Evolutionary conservation across 805 yeast species (phyloP), one percentile per base, ranked within the genome.

Genomic region (Torulaspora franciscae): DNA sequence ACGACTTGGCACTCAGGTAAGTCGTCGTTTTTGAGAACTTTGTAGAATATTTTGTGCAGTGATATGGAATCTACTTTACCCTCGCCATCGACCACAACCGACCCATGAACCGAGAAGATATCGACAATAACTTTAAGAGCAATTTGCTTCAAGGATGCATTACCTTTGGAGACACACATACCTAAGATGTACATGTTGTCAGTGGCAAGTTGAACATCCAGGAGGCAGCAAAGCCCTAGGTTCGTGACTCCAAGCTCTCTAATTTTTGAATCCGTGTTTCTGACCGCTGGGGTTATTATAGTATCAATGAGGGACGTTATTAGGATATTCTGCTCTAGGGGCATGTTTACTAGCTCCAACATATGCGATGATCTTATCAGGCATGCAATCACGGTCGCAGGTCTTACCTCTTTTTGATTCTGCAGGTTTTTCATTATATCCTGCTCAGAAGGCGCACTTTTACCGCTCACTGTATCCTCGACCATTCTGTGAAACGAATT

Each of bases 201-300:
- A 7, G 75, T 69, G 0, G 96, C 93, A 33, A 83, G 66, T 13
- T 74, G 73, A 29, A 72, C 66, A 58, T 88, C 95, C 28, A 88
- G 62, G 7, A 90, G 66, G 49, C 95, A 80, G 52, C 88, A 84
- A 22, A 91, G 70, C 0, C 96, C 96, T 22, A 91, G 72, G 50
- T 95, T 84, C 45, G 73, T 74, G 22, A 85, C 70, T 3, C 95
- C 96, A 5, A 82, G 67, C 37, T 75, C 79, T 47, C 84, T 72
- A 23, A 81, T 77, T 14, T 69, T 72, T 4, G 73, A 64, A 25
- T 75, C 78, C 11, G 72, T 73, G 45, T 80, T 75, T 40, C 81
- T 77, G 9, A 89, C 78, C 1, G 95, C 86, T 2, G 95, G 95
- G 3, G 79, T 76, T 10, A 93, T 81, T 55, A 89, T 70, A n/a